A percentile compares a stretch with the other conserved stretches of the same genome.
These are phyloP conservation scores for Protea cynaroides DNA, from an alignment of 164 flowering plant genomes.

Conservation along the genomic window DNA sequence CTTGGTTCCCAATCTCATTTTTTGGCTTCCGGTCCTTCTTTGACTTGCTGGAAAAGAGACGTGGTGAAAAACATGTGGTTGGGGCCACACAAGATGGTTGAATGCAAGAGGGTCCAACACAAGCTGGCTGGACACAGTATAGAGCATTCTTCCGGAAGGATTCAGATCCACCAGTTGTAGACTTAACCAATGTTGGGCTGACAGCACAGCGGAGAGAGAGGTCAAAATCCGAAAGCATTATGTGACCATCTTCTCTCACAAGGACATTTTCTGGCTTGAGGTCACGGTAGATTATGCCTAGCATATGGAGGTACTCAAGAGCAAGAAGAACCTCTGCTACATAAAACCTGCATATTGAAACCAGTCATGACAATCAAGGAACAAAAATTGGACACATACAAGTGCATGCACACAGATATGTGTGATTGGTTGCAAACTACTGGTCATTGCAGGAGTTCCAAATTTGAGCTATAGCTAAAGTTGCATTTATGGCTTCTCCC, in stretches of 20 bases:
- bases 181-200: conserved; percentile 73
- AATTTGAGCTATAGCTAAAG: no score
- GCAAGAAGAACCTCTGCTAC: conserved; percentile 82
- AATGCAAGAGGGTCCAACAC: conserved; percentile 73
- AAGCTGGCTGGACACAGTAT: conserved; percentile 77
- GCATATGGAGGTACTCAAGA: conserved; percentile 92
- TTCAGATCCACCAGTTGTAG: conserved; percentile 47
- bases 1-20: conserved; percentile 64
- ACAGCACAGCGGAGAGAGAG: conserved; percentile 83
- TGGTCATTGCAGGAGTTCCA: no score
- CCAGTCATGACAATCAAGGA: neutral
- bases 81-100: conserved; percentile 81
- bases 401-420: neutral
- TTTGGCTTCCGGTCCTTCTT: conserved; percentile 69
- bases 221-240: conserved; percentile 91
- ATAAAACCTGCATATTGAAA: conserved; percentile 59
- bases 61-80: conserved; percentile 77
- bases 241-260: conserved; percentile 88
- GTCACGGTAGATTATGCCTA: conserved; percentile 83
- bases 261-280: conserved; percentile 96
- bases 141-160: conserved; percentile 49
- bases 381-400: neutral
- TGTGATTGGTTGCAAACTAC: no score
- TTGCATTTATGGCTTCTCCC: neutral
- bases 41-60: conserved; percentile 63